phyloP scores from a whole-genome alignment of 192 early-diverging fungal species.

The Backusella macrospora region DNA sequence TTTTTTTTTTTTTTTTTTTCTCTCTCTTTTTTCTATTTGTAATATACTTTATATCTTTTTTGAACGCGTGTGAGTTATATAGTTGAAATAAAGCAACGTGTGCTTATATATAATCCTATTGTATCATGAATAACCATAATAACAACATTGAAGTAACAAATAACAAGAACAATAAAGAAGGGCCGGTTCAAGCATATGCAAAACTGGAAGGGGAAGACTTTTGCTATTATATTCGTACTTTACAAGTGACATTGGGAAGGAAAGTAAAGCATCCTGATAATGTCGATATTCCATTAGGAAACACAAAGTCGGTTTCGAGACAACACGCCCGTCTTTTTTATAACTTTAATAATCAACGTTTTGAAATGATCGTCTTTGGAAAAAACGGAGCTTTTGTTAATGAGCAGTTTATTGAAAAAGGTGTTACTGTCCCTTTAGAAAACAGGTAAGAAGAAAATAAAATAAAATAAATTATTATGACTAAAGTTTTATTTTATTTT shows the following conservation, averaged over 20 bases:
- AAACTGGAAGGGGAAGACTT: constrained; percentile 84
- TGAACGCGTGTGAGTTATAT: background rate
- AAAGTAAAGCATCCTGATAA: constrained; percentile 62
- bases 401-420: constrained; percentile 73
- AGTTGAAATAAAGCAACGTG: background rate
- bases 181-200: constrained; percentile 84
- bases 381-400: constrained; percentile 89
- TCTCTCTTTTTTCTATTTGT: background rate
- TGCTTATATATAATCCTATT: background rate
- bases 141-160: background rate
- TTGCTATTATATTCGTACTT: constrained; percentile 81
- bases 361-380: constrained; percentile 85
- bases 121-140: background rate
- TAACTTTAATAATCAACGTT: constrained; percentile 79
- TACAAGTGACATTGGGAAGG: constrained; percentile 78
- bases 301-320: constrained; percentile 82
- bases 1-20: constrained; percentile 5
- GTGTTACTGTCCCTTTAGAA: constrained; percentile 61
- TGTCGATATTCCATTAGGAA: constrained; percentile 85
- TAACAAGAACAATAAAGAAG: background rate
- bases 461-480: background rate
- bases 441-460: constrained; percentile 64
- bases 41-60: background rate
- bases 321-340: constrained; percentile 83
- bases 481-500: background rate